Conservation (phyloP, 257 asterid species). For the Jacaranda mimosifolia region DNA sequence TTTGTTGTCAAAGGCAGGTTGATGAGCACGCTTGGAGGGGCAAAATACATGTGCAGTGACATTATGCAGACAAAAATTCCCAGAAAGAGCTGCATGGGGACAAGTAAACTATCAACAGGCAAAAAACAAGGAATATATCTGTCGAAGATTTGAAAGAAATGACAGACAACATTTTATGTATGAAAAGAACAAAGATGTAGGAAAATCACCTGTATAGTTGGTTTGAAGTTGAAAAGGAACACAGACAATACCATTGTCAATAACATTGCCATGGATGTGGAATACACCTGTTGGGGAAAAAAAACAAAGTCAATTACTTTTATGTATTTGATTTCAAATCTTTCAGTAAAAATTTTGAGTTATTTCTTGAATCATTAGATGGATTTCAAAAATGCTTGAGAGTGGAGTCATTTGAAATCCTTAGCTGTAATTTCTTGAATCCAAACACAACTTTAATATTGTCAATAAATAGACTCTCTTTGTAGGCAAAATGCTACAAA, state of each 20-base stretch:
- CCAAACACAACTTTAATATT: too few species aligned
- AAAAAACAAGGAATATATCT: constrained; percentile 4
- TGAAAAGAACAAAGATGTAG: constrained; percentile 8
- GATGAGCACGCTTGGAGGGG: constrained; percentile 84
- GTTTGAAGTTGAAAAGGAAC: constrained; percentile 87
- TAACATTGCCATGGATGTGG: constrained; percentile 98
- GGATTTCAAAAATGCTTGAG: too few species aligned
- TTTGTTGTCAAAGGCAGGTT: constrained; percentile 73
- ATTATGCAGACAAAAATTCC: constrained; percentile 92
- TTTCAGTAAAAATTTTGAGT: too few species aligned
- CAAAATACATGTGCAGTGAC: constrained; percentile 97
- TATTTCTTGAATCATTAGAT: too few species aligned
- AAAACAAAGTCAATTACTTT: constrained; percentile 17
- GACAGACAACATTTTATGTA: constrained; percentile 11
- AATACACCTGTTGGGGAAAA: constrained; percentile 68
- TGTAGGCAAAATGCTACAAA: too few species aligned
- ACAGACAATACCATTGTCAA: constrained; percentile 85
- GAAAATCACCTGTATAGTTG: constrained; percentile 78
- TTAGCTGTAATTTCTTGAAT: too few species aligned
- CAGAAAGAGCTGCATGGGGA: constrained; percentile 77
- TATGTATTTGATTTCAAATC: background rate
- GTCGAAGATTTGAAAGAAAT: background rate
- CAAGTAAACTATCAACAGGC: background rate
- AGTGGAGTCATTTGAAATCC: too few species aligned
- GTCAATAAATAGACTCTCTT: too few species aligned